phyloP scores from a whole-genome alignment of 2,329 filamentous ascomycete genomes.

The Trichoderma aggressivum region DNA sequence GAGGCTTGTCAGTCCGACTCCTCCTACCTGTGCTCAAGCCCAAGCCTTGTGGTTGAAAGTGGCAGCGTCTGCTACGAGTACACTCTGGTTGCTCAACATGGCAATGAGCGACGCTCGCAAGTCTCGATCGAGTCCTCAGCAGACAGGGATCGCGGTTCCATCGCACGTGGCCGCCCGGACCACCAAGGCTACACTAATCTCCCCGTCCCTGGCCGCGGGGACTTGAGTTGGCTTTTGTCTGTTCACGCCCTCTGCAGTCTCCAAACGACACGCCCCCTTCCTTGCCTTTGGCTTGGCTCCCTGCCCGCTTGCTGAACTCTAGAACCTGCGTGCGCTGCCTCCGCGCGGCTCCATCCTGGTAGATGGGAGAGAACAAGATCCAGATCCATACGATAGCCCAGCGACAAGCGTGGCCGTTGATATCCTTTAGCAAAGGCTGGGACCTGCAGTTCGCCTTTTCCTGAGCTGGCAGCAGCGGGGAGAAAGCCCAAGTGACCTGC shows the following conservation, averaged over 20 bases:
- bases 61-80: not conserved
- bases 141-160: conserved; percentile 17
- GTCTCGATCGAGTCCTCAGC: conserved; percentile 17
- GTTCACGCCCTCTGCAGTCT: not conserved
- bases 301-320: not conserved
- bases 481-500: not conserved
- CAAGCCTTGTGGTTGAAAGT: not conserved
- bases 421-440: not conserved
- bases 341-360: not conserved
- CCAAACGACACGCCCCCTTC: not conserved
- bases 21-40: not conserved
- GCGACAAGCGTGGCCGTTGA: not conserved
- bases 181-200: conserved; percentile 21
- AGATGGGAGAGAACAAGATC: not conserved
- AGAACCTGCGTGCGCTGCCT: not conserved
- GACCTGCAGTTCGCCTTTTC: not conserved
- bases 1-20: not conserved
- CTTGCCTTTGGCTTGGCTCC: not conserved
- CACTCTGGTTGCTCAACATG: not conserved
- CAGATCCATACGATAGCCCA: not conserved
- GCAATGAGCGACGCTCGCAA: conserved; percentile 16
- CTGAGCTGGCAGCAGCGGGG: not conserved
- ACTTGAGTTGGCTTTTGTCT: not conserved
- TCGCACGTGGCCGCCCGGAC: conserved; percentile 24
- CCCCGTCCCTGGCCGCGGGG: conserved; percentile 18